These are phyloP conservation scores for Fomes fomentarius DNA, from an alignment of 1,284 basidiomycete species.

Conservation along the genomic window DNA sequence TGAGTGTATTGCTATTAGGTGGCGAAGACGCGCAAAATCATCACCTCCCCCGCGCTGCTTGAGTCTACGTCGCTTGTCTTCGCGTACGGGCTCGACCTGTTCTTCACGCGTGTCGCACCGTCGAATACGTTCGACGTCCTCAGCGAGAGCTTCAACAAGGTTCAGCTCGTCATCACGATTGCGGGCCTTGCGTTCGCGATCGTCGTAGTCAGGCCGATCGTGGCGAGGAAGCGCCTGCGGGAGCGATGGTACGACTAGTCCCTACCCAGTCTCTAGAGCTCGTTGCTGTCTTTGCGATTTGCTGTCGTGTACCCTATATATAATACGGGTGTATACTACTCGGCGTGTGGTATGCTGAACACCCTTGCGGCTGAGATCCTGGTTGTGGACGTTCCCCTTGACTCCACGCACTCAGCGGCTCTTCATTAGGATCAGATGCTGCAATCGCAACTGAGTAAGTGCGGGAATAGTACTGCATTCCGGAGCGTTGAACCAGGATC, in stretches of 20 bases:
- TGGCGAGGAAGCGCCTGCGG: slow-evolving; percentile 61
- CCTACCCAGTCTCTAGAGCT: not conserved
- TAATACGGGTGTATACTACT: no score
- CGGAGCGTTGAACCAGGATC: no score
- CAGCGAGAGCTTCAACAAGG: slow-evolving; percentile 91
- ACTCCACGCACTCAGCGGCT: no score
- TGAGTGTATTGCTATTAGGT: slow-evolving; percentile 48
- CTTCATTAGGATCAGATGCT: no score
- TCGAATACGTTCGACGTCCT: slow-evolving; percentile 95
- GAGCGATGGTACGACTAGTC: slow-evolving; percentile 61
- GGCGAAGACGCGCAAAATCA: slow-evolving; percentile 63
- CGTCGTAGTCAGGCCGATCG: slow-evolving; percentile 76
- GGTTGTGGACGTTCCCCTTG: no score
- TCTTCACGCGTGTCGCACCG: slow-evolving; percentile 83
- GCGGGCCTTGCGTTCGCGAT: slow-evolving; percentile 75
- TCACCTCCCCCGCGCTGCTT: slow-evolving; percentile 82
- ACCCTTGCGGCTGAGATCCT: no score
- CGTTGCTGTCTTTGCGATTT: not conserved
- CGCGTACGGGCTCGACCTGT: slow-evolving; percentile 86
- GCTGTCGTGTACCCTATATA: no score
- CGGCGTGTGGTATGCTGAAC: no score
- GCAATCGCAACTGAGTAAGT: no score
- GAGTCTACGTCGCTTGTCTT: slow-evolving; percentile 94
- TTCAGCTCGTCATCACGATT: slow-evolving; percentile 87
- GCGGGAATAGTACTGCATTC: no score